Conservation (phyloP, 768 basidiomycete species). For the Termitomyces sp. region DNA sequence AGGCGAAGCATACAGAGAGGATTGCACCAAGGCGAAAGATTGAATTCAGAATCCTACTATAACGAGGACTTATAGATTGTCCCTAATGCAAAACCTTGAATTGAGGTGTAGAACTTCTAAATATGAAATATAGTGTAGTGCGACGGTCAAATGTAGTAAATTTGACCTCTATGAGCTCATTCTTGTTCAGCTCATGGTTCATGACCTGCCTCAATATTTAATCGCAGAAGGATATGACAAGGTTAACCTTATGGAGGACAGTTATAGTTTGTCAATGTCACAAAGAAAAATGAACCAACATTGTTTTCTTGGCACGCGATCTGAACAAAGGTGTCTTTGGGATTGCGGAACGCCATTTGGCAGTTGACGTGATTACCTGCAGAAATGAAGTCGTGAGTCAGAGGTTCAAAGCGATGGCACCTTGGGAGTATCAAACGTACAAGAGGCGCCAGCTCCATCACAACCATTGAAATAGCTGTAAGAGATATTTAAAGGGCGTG, state of each 20-base stretch:
- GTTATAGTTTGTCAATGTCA: background rate
- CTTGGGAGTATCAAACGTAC: background rate
- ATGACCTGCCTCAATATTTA: background rate
- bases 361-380: constrained; percentile 26
- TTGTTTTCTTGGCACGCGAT: constrained; percentile 16
- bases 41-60: background rate
- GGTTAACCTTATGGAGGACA: background rate
- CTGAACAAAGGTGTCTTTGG: constrained; percentile 32
- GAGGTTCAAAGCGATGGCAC: no score
- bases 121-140: background rate
- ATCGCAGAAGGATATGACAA: background rate
- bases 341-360: constrained; percentile 28
- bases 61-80: no score
- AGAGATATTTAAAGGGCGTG: background rate
- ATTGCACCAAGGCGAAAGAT: background rate
- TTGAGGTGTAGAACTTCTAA: background rate
- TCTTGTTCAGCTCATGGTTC: background rate
- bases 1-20: no score
- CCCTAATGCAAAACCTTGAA: background rate
- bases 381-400: background rate
- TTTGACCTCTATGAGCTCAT: background rate
- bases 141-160: background rate
- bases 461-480: constrained; percentile 38
- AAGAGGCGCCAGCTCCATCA: constrained; percentile 28
- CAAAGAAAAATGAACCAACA: background rate